Evolutionary conservation across 345 rosid species (phyloP).

Genomic region (Eutrema japonicum): DNA sequence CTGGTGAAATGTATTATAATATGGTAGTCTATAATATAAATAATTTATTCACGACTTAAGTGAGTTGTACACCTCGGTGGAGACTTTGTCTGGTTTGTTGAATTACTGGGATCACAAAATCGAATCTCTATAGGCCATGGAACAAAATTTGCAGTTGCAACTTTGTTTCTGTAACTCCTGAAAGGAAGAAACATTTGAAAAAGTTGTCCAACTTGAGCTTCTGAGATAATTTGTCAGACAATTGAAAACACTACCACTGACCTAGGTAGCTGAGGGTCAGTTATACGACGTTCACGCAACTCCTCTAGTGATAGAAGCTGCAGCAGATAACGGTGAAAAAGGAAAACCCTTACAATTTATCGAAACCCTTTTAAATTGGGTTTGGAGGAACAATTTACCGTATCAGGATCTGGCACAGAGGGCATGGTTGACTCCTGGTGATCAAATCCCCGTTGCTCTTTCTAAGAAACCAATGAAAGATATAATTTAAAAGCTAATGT

Average conservation of each 20-base stretch:
- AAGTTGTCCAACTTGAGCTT: constrained; percentile 19
- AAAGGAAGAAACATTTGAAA: constrained; percentile 38
- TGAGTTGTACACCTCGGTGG: constrained; percentile 71
- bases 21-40: neutral
- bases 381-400: constrained; percentile 49
- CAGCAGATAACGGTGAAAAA: constrained; percentile 40
- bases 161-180: constrained; percentile 93
- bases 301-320: constrained; percentile 92
- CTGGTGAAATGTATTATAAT: constrained; percentile 5
- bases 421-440: constrained; percentile 80
- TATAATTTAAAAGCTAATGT: neutral
- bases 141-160: constrained; percentile 60
- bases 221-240: constrained; percentile 3
- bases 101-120: constrained; percentile 77
- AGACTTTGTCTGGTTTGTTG: constrained; percentile 77
- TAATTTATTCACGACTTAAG: constrained; percentile 20
- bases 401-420: constrained; percentile 75
- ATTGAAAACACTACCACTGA: constrained; percentile 41
- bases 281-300: constrained; percentile 75
- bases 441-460: constrained; percentile 72
- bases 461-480: constrained; percentile 49
- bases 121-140: constrained; percentile 99
- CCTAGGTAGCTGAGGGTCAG: constrained; percentile 92
- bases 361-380: constrained; percentile 5
- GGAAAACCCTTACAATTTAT: neutral